Evolutionary conservation across 441 rosid species (phyloP).

Genomic region (Euphorbia schlechtendalii): DNA sequence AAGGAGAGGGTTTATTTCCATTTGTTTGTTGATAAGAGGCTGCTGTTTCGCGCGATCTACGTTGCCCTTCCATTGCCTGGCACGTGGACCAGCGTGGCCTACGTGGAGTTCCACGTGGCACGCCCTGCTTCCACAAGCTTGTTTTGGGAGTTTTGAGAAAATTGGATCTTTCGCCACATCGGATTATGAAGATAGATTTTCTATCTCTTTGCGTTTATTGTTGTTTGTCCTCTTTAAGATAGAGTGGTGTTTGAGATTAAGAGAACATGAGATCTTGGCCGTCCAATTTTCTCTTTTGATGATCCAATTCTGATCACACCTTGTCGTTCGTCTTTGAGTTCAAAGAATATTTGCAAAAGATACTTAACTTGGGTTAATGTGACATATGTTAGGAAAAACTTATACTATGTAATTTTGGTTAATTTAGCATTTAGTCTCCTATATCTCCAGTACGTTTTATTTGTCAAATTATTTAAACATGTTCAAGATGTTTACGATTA

Average conservation of each 20-base stretch:
- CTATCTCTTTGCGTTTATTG: slow-evolving; percentile 21
- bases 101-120: slow-evolving; percentile 44
- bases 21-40: slow-evolving; percentile 49
- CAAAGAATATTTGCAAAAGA: no score
- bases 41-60: slow-evolving; percentile 60
- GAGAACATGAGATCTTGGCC: background rate
- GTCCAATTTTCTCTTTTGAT: background rate
- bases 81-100: slow-evolving; percentile 48
- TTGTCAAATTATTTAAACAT: no score
- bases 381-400: no score
- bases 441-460: no score
- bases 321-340: background rate
- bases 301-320: background rate
- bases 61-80: slow-evolving; percentile 46
- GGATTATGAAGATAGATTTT: slow-evolving; percentile 48
- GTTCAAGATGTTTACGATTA: no score
- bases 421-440: no score
- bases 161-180: slow-evolving; percentile 47
- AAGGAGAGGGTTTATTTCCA: slow-evolving; percentile 21
- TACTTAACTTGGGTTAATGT: no score
- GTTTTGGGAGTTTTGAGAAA: slow-evolving; percentile 3
- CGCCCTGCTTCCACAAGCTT: slow-evolving; percentile 47
- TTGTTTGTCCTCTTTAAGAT: background rate
- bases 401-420: no score
- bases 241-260: background rate